These are phyloP conservation scores for Plantago major DNA, from an alignment of 257 asterid species.

Conservation along the genomic window DNA sequence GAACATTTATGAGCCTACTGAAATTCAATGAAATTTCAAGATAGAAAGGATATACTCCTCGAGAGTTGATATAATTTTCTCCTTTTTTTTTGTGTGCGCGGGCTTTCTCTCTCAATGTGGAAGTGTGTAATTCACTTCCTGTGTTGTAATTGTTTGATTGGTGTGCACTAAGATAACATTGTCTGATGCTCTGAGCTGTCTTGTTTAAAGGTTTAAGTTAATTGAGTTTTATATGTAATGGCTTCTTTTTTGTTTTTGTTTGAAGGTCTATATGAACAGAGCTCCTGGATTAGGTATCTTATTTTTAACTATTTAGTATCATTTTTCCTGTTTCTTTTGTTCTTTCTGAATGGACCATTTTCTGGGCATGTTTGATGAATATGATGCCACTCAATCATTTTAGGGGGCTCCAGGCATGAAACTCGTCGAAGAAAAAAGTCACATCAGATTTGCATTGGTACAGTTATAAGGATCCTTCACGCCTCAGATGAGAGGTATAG, in stretches of 20 bases:
- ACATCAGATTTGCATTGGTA: slow-evolving; percentile 61
- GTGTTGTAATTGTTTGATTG: no score
- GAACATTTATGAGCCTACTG: no score
- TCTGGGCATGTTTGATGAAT: slow-evolving; percentile 11
- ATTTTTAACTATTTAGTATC: slow-evolving; percentile 19
- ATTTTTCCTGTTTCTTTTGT: slow-evolving; percentile 5
- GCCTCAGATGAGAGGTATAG: slow-evolving; percentile 52
- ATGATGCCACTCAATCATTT: slow-evolving; percentile 21
- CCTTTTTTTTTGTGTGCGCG: no score
- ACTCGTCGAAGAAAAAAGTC: slow-evolving; percentile 38
- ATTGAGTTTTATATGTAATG: not conserved
- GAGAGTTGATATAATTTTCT: no score
- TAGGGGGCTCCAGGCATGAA: slow-evolving; percentile 41
- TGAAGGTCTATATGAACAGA: slow-evolving; percentile 51
- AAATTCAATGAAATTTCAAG: no score
- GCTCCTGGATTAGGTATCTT: slow-evolving; percentile 54
- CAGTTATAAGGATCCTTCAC: slow-evolving; percentile 47
- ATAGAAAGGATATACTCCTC: no score
- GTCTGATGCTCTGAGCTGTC: no score
- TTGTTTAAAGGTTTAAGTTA: no score
- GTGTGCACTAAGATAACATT: no score
- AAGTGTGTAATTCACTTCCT: no score
- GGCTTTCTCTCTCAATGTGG: no score
- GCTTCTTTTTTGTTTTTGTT: slow-evolving; percentile 20
- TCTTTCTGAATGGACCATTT: slow-evolving; percentile 5